These are phyloP conservation scores for Cerioporus squamosus DNA, from an alignment of 1,284 basidiomycete genomes.

Conservation along the genomic window DNA sequence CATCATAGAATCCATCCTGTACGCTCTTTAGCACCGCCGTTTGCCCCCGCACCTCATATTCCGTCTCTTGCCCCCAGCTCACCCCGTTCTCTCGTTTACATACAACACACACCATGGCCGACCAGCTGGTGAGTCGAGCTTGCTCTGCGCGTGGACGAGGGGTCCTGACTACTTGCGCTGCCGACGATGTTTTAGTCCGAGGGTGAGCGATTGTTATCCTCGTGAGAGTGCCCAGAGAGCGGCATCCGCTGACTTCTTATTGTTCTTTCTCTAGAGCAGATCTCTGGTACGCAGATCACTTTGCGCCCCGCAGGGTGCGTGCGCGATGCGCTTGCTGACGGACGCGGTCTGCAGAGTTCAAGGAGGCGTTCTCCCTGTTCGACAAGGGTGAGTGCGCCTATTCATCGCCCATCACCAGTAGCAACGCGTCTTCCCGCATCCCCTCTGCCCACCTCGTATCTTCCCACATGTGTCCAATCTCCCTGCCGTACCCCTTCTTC, in stretches of 20 bases:
- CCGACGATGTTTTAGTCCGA: conserved; percentile 52
- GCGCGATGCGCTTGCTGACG: conserved; percentile 7
- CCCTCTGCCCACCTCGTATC: conserved; percentile 13
- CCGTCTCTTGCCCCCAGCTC: conserved; percentile 16
- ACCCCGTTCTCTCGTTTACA: conserved; percentile 16
- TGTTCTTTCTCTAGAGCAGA: conserved; percentile 53
- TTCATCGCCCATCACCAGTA: conserved; percentile 8
- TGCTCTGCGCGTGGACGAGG: background rate
- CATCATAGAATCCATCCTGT: conserved; percentile 9
- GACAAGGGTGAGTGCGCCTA: conserved; percentile 74
- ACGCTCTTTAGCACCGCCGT: conserved; percentile 18
- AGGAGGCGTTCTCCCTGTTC: conserved; percentile 94
- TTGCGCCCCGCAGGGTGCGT: conserved; percentile 17
- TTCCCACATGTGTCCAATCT: background rate
- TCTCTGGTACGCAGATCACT: conserved; percentile 54
- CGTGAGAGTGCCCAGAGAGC: conserved; percentile 17
- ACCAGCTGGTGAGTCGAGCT: conserved; percentile 64
- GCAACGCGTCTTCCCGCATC: conserved; percentile 1
- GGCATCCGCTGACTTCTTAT: conserved; percentile 22
- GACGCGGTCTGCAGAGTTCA: conserved; percentile 57
- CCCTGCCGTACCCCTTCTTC: background rate
- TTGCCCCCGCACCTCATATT: conserved; percentile 23
- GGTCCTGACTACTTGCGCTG: background rate
- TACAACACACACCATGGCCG: conserved; percentile 52
- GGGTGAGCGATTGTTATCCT: conserved; percentile 48